Evolutionary conservation across 805 yeast genomes (phyloP), one percentile per base, ranked within the genome.

Genomic region (Myxozyma lipomycoides): DNA sequence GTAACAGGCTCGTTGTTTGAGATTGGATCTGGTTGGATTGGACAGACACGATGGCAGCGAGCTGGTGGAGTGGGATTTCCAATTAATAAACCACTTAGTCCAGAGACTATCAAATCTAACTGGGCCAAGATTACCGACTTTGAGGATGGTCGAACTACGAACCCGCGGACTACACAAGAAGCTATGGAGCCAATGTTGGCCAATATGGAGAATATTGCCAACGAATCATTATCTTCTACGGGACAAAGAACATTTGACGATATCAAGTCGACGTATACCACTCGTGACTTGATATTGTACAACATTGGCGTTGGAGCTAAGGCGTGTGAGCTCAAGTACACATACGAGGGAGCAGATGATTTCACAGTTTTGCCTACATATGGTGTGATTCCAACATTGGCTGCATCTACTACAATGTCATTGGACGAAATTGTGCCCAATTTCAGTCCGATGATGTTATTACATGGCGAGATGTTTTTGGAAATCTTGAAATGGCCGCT

Each of bases 11-110:
- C 84, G 67, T 70, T 85, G 55, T 91, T 83, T 67, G 98, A 91
- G 75, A 84, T 82, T 60, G 98, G 98, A 61, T 96, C 93, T 52
- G 98, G 96, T 39, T 91, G 97, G 96, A 75, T 86, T 61, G 97
- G 95, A 63, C 80, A 81, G 69, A 90, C 96, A 37, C 80, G 97
- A 74, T 90, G 93, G 91, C 95, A 91, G 73, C 81, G 96, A 67
- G 83, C 95, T 48, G 81, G 82, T 57, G 98, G 98, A 61, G 85
- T 85, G 15, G 76, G 79, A 34, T 78, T 76, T 40, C 56, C 62
- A 15, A 62, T 69, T 34, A 79, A 78, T 42, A 60, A 52, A 42
- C 71, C 69, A 19, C 72, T 78, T 38, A 72, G 79, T 15, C 83
- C 87, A 19, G 98, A 91, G 70, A 78, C 79, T 61, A 73, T 91